A percentile compares a stretch with the other conserved stretches of the same genome.
Conservation (phyloP, 805 yeast species). For the Candida maesae region DNA sequence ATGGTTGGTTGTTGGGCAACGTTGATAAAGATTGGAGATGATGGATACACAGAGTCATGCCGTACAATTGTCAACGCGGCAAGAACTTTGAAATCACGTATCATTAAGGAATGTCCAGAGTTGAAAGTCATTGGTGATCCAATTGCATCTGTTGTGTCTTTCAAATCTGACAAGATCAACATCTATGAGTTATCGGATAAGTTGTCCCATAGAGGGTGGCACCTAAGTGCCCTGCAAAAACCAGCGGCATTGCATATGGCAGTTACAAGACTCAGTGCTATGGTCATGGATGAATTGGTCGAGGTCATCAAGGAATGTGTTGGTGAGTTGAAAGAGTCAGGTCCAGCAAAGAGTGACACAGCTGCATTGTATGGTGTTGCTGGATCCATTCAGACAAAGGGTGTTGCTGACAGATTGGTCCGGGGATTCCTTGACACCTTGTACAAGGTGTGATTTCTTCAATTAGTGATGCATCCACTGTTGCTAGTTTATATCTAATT, state of each 20-base stretch:
- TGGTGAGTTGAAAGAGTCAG: slow-evolving; percentile 21
- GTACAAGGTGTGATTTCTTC: slow-evolving; percentile 50
- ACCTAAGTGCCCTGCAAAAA: slow-evolving; percentile 76
- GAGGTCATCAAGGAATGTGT: slow-evolving; percentile 35
- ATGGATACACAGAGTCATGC: slow-evolving; percentile 74
- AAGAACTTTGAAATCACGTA: slow-evolving; percentile 46
- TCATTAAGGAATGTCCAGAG: slow-evolving; percentile 47
- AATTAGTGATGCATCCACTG: too few species aligned
- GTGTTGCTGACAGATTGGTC: slow-evolving; percentile 77
- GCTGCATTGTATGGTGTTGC: slow-evolving; percentile 96
- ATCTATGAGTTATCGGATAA: slow-evolving; percentile 78
- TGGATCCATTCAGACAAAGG: slow-evolving; percentile 79
- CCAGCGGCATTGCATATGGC: slow-evolving; percentile 94
- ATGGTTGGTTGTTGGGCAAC: slow-evolving; percentile 99
- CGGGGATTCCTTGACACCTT: slow-evolving; percentile 78
- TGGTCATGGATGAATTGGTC: slow-evolving; percentile 58
- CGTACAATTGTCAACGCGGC: slow-evolving; percentile 65
- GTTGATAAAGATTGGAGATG: slow-evolving; percentile 71
- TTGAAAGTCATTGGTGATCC: slow-evolving; percentile 84
- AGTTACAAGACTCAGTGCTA: slow-evolving; percentile 65
- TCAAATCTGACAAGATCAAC: slow-evolving; percentile 57
- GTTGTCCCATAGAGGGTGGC: slow-evolving; percentile 76
- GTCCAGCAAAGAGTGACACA: slow-evolving; percentile 48
- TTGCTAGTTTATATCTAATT: too few species aligned
- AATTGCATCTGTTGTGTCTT: slow-evolving; percentile 73